Base-by-base conservation (phyloP, 2,329 filamentous ascomycete species). In the Leptographium galeiforme region DNA sequence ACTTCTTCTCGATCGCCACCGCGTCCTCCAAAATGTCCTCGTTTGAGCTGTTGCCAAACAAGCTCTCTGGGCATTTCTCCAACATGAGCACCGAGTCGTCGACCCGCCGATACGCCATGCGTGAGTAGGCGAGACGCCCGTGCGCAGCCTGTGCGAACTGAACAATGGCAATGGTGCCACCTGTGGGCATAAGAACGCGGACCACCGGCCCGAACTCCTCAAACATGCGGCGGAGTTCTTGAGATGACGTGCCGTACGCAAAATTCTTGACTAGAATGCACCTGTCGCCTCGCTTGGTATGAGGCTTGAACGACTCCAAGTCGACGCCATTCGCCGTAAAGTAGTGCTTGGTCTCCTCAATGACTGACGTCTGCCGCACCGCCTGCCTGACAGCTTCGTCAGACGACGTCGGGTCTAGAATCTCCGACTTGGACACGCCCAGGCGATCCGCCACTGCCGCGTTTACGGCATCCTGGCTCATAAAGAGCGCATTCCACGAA, bases 401-500 rank as follows among this genome's bases (percentile, higher is more conserved):
- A 53, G 91, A 83, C 55, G 88, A 95, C 5, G 91, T 95, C n/a
- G 91, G 93, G 69, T 98, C 91, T 47, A 98, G 76, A 54, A 98
- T 71, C 62, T 95, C 89, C 12, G 89, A 84, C 72, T 98, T 98
- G 53, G 86, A 85, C 54, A 98, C 80, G 48, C 91, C 90, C 54
- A 98, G 76, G 52, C 90, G 85, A 63, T 84, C 81, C 48, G 93
- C 89, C 57, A 95, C 81, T 7, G 90, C 94, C 49, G 87, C 82
- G 69, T 96, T 90, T 51, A 98, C 89, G 50, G 93, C 88, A 72
- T 98, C 90, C 70, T 89, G 86, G 68, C 86, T 96, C 87, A 98
- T 94, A 68, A 93, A 98, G n/a, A 98, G 74, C n/a, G 90, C 91
- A 72, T 98, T 98, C 93, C 93, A 98, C 66, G 91, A 95, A 71